Evolutionary conservation across 1,284 basidiomycete species (phyloP), one percentile per base, ranked within the genome.

Genomic region (Boletellus deceptivus): DNA sequence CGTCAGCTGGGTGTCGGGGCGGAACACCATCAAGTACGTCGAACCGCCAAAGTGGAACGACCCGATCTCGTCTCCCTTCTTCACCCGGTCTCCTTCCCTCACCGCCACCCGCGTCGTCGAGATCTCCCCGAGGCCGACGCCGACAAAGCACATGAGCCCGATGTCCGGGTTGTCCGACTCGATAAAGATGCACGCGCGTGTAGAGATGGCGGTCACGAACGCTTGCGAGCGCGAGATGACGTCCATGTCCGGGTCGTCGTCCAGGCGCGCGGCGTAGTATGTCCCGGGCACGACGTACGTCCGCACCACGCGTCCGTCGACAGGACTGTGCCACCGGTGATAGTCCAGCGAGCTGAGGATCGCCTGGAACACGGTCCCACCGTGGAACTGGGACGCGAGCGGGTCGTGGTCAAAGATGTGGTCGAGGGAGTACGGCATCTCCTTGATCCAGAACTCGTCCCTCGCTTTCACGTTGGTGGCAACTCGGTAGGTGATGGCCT

Each of bases 31-130:
- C 50, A 70, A 67, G 54, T 76, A 70, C 2, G 76, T 71, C 34
- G 76, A 80, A 4, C 77, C 78, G 13, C 78, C 77, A 60, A 78
- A 79, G 56, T 78, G 78, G 69, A 80, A 80, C 68, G 74, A 77
- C 48, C 78, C 77, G 5, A 77, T 46, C 55, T 79, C 58, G 24
- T 78, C 73, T 1, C 79, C 77, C 58, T 77, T 76, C 49, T 68
- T 68, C 13, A 80, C 58, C 29, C 60, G 50, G 22, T 72, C 55
- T 0, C 68, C 68, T 13, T 46, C 56, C 44, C 48, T 48, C 6
- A 75, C 76, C 1, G 55, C 61, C 1, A 69, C 46, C 38, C 75
- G 72, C 47, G 75, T 77, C 8, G 77, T 80, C n/a, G 80, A 81
- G 0, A 82, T 73, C 17, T 66, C 63, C 10, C 52, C 52, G 0